Evolutionary conservation across 2,329 filamentous ascomycete species (phyloP).

Genomic region (Diaporthe eres): DNA sequence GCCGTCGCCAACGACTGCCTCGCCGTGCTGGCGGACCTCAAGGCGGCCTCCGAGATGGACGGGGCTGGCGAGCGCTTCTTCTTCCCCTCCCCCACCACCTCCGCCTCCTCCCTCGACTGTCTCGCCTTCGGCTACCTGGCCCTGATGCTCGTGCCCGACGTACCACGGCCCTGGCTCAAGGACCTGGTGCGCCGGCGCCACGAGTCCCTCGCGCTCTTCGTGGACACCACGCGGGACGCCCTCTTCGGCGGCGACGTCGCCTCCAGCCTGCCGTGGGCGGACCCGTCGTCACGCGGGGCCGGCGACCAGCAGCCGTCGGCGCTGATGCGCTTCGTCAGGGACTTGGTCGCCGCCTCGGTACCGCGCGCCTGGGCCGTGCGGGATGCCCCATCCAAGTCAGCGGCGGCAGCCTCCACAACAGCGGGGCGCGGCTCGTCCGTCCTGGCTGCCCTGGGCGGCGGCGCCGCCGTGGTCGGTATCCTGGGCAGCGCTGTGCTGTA

Average conservation of each 20-base stretch:
- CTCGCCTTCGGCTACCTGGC: conserved; percentile 84
- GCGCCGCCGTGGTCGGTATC: conserved; percentile 31
- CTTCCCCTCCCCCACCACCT: not conserved
- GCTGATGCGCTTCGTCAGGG: conserved; percentile 37
- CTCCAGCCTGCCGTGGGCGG: conserved; percentile 37
- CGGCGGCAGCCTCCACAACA: too few relatives aligned
- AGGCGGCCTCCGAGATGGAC: conserved; percentile 61
- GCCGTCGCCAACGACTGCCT: conserved; percentile 80
- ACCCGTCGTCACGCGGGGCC: not conserved
- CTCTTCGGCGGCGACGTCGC: conserved; percentile 39
- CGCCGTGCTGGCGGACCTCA: conserved; percentile 76
- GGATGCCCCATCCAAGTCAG: not conserved
- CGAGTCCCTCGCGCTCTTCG: conserved; percentile 44
- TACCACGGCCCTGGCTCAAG: conserved; percentile 53
- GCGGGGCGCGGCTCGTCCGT: not conserved
- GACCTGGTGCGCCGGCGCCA: conserved; percentile 47
- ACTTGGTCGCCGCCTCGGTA: conserved; percentile 32
- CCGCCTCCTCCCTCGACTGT: conserved; percentile 77
- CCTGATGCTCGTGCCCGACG: conserved; percentile 70
- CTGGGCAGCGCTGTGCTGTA: conserved; percentile 40
- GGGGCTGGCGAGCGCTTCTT: conserved; percentile 48
- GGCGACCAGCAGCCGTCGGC: conserved; percentile 9
- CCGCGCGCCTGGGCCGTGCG: conserved; percentile 34
- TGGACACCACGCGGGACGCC: conserved; percentile 42
- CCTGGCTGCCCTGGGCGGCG: conserved; percentile 28